phyloP scores from a whole-genome alignment of 176 grass and related monocot genomes.

The Triticum dicoccoides region DNA sequence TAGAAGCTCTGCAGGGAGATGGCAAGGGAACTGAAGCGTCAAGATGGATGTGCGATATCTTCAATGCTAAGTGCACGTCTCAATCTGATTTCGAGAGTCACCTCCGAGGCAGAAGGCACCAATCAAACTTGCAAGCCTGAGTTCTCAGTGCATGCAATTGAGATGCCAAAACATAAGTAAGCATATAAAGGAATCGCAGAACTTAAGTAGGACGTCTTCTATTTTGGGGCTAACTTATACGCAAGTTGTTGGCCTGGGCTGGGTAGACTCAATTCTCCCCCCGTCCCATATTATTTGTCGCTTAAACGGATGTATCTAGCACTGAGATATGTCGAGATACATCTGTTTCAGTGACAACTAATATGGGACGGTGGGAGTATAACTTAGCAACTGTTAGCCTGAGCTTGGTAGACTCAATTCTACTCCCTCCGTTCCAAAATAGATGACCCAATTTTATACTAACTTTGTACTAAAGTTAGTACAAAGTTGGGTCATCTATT shows the following conservation, averaged over 20 bases:
- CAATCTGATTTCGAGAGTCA: not conserved
- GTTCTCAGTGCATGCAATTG: not conserved
- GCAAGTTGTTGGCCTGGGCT: not conserved
- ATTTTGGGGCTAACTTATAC: constrained; percentile 4
- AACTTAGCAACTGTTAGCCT: not conserved
- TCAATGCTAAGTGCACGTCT: not conserved
- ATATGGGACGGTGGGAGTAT: no score
- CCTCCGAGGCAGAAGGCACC: constrained; percentile 2
- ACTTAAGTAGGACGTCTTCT: not conserved
- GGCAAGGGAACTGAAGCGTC: not conserved
- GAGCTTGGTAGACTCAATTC: not conserved
- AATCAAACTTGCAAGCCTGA: not conserved
- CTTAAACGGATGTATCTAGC: no score
- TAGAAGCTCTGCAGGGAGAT: not conserved
- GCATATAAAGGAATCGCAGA: not conserved
- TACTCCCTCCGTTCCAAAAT: no score
- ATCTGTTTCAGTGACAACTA: no score
- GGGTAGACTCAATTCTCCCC: not conserved
- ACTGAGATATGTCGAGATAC: no score
- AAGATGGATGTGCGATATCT: not conserved
- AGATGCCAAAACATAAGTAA: not conserved
- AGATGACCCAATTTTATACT: no score
- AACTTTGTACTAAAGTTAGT: no score
- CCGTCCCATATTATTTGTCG: no score
- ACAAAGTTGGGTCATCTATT: no score